Percentiles rank a stretch among this genome's conserved stretches.
These are phyloP conservation scores for Bipolaris gigantea DNA, from an alignment of 2,329 filamentous ascomycete species.

Conservation along the genomic window DNA sequence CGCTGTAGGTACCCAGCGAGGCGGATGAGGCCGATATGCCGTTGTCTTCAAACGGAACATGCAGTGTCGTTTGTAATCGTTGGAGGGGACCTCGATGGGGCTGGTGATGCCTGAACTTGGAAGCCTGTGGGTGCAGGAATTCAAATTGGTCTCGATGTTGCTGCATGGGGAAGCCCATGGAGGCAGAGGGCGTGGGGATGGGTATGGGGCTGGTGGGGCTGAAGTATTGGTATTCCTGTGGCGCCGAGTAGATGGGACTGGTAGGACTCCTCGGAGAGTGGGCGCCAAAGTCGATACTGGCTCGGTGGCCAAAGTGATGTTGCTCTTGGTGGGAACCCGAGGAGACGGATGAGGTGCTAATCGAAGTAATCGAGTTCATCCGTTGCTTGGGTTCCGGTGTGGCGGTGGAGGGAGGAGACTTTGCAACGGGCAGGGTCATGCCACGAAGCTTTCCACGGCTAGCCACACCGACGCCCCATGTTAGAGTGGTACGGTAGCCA, in stretches of 20 bases:
- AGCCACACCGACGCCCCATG: conserved; percentile 94
- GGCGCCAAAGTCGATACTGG: conserved; percentile 40
- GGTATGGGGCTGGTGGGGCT: conserved; percentile 46
- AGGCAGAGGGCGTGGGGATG: conserved; percentile 42
- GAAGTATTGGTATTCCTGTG: conserved; percentile 43
- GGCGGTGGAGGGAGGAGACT: conserved; percentile 39
- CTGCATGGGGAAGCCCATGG: conserved; percentile 45
- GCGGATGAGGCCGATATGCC: conserved; percentile 50
- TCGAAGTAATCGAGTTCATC: conserved; percentile 26
- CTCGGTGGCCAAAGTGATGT: conserved; percentile 31
- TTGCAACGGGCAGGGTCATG: conserved; percentile 70
- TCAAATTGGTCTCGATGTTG: conserved; percentile 46
- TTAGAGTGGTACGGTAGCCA: conserved; percentile 94
- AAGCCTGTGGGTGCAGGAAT: conserved; percentile 37
- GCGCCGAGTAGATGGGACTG: conserved; percentile 42
- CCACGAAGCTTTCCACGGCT: conserved; percentile 93
- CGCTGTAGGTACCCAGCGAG: conserved; percentile 52
- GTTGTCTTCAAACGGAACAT: conserved; percentile 46
- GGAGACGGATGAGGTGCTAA: conserved; percentile 22
- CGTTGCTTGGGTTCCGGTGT: conserved; percentile 37
- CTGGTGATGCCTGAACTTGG: conserved; percentile 45
- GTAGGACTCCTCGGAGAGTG: conserved; percentile 41
- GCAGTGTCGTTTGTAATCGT: conserved; percentile 48
- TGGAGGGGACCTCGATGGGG: conserved; percentile 47
- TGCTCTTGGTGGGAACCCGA: conserved; percentile 30